These are phyloP conservation scores for Apophysomyces ossiformis DNA, from an alignment of 371 early-diverging fungal species.

Conservation along the genomic window DNA sequence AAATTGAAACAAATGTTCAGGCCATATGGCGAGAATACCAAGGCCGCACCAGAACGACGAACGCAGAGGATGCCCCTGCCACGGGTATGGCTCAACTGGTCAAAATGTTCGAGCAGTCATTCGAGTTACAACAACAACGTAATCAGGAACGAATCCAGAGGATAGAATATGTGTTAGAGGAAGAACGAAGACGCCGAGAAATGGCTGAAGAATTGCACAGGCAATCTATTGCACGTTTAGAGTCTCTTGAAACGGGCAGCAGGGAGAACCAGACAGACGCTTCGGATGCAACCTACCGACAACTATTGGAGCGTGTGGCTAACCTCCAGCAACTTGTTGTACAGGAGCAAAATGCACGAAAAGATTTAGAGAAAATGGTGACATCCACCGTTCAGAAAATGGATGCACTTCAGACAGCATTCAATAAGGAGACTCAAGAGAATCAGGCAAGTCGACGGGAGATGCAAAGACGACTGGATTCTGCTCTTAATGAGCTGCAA, in stretches of 20 bases:
- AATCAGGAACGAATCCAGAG: conserved; percentile 30
- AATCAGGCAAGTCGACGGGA: not conserved
- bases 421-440: not conserved
- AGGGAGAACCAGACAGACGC: not conserved
- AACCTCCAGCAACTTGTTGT: conserved; percentile 3
- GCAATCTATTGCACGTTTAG: conserved; percentile 7
- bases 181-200: conserved; percentile 29
- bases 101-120: conserved; percentile 28
- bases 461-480: conserved; percentile 14
- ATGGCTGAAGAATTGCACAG: conserved; percentile 10
- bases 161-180: conserved; percentile 27
- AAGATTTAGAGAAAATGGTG: conserved; percentile 5
- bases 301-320: conserved; percentile 8
- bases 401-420: not conserved
- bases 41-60: conserved; percentile 17
- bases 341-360: not conserved
- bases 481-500: conserved; percentile 11
- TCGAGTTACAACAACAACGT: conserved; percentile 29
- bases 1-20: conserved; percentile 6
- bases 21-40: conserved; percentile 13
- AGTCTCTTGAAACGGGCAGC: not conserved
- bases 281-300: not conserved
- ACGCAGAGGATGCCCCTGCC: conserved; percentile 20
- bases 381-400: not conserved
- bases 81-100: conserved; percentile 38